A percentile compares a stretch with the other conserved stretches of the same genome.
Conservation (phyloP, 768 basidiomycete species). For the Phaffia australis region DNA sequence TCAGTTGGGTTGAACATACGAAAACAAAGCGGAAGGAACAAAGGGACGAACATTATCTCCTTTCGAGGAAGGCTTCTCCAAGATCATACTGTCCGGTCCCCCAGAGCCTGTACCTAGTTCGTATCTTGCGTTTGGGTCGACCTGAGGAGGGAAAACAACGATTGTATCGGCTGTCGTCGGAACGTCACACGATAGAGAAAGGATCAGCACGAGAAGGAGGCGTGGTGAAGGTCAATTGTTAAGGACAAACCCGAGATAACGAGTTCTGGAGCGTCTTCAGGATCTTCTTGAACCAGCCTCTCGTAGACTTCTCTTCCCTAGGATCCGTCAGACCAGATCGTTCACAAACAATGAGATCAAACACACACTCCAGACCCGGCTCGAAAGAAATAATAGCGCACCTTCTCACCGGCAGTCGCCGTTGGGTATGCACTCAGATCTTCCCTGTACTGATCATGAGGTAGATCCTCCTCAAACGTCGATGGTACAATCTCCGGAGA, state of each 20-base stretch:
- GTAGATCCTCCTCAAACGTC: conserved; percentile 67
- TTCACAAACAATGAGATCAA: background rate
- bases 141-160: conserved; percentile 58
- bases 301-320: conserved; percentile 75
- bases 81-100: conserved; percentile 44
- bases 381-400: conserved; percentile 12
- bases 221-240: background rate
- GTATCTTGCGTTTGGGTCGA: conserved; percentile 31
- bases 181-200: background rate
- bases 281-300: conserved; percentile 57
- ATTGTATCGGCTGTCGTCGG: conserved; percentile 74
- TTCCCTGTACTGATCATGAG: conserved; percentile 51
- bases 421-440: conserved; percentile 65
- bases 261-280: conserved; percentile 63
- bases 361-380: background rate
- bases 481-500: conserved; percentile 62
- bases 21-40: background rate
- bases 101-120: conserved; percentile 17
- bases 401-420: conserved; percentile 62
- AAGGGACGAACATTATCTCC: conserved; percentile 46
- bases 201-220: background rate
- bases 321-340: background rate
- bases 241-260: conserved; percentile 56
- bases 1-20: background rate
- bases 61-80: conserved; percentile 77